Conservation (phyloP, 345 rosid species). For the Excoecaria cochinchinensis region DNA sequence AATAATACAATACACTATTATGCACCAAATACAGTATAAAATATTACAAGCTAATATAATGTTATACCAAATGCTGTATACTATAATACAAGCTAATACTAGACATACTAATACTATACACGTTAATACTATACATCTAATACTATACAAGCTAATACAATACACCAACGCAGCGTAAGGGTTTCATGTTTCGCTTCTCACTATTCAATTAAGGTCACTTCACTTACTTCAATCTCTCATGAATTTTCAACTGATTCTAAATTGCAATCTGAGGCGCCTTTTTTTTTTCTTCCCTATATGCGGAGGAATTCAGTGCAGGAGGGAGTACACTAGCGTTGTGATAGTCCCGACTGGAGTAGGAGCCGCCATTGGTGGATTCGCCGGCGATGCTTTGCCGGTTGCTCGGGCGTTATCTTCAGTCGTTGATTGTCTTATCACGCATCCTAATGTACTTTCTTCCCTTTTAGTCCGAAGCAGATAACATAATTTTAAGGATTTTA, state of each 20-base stretch:
- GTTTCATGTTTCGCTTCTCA: constrained; percentile 24
- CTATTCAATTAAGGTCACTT: constrained; percentile 33
- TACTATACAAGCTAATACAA: no score
- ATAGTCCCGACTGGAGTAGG: constrained; percentile 65
- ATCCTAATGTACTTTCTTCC: constrained; percentile 44
- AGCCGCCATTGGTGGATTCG: constrained; percentile 59
- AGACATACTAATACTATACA: no score
- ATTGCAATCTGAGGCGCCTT: not conserved
- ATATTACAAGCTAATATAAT: no score
- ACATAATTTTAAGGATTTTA: no score
- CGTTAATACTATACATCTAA: no score
- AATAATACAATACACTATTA: no score
- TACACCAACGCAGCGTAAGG: no score
- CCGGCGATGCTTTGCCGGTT: constrained; percentile 63
- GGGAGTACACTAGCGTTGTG: constrained; percentile 63
- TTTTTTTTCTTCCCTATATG: not conserved
- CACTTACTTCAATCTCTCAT: not conserved
- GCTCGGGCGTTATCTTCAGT: constrained; percentile 57
- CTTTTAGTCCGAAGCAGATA: no score
- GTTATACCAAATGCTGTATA: no score
- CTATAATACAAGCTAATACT: no score
- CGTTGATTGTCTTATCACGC: constrained; percentile 65
- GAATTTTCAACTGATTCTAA: not conserved
- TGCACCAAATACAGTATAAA: no score
- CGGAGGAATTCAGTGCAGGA: constrained; percentile 36